Evolutionary conservation across 2,329 filamentous ascomycete species (phyloP), one percentile per base, ranked within the genome.

Genomic region (Ceratocystis variospora): DNA sequence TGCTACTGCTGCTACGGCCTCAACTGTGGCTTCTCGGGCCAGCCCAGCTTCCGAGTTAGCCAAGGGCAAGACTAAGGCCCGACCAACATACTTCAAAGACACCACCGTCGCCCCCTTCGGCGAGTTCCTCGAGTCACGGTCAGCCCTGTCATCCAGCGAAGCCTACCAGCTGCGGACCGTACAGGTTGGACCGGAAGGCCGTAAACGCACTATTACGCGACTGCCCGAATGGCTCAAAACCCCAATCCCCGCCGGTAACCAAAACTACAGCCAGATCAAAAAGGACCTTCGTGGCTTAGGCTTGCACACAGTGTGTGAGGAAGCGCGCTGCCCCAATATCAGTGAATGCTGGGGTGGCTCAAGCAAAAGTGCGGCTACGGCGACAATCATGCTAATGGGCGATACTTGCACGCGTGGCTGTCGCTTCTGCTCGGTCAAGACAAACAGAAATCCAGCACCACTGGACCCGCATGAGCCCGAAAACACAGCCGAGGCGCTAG

Each of bases 311-410:
- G 94, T 99, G 17, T 99, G 94, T 76, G 94, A 99, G 78, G 94
- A 99, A 78, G 94, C 94, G 1, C 85, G 91, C 70, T 99, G 94
- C 76, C 94, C 94, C 68, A 99, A 99, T 76, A 96, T 99, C 68
- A 91, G 88, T 69, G 93, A 97, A 75, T 99, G 94, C 79, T 99
- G 94, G 94, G 94, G 94, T 69, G 94, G 94, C 44, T 85, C 81
- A 73, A 85, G 88, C 75, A 96, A 96, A 79, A 87, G 85, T 70
- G 87, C 90, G 31, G 94, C 94, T 3, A 99, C 94, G 41, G 94
- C 94, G 1, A 99, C 94, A 10, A 97, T 99, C 76, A 99, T 99
- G 94, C 79, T 99, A 61, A 97, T 97, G 92, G 94, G 94, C 70
- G 94, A 99, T 76, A 97, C 93, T 7, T 99, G 94, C 77, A 99